A percentile compares a stretch with the other conserved stretches of the same genome.
Evolutionary conservation across 208 protist genomes (phyloP).

Genomic region (Leishmania aethiopica): DNA sequence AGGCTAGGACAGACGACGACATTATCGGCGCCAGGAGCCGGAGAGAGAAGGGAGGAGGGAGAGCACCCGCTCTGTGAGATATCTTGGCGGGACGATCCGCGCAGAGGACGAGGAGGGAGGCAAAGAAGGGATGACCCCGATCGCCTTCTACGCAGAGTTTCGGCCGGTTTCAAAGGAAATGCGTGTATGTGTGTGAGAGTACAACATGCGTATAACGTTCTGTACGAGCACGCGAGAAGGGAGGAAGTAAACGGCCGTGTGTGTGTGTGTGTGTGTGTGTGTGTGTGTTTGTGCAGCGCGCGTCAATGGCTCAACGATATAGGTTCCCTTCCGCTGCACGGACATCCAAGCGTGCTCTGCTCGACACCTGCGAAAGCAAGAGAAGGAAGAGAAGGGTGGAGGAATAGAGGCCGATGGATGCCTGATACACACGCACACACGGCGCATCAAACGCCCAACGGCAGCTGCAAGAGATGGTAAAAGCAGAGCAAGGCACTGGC

Average conservation of each 20-base stretch:
- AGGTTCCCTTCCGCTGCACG: neutral
- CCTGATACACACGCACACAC: neutral
- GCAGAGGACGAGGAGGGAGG: neutral
- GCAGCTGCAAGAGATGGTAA: neutral
- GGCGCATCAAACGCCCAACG: neutral
- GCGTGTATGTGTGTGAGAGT: neutral
- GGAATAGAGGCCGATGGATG: neutral
- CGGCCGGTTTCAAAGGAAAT: neutral
- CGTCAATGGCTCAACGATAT: neutral
- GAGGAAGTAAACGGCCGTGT: neutral
- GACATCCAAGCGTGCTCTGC: neutral
- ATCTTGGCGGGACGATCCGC: neutral
- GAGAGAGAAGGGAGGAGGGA: neutral
- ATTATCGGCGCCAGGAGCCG: neutral
- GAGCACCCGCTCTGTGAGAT: neutral
- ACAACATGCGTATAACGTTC: neutral
- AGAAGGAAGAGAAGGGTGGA: neutral
- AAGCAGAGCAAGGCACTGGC: neutral
- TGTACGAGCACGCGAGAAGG: neutral
- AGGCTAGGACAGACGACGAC: slow-evolving; percentile 1
- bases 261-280: neutral
- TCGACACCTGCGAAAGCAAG: neutral
- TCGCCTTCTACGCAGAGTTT: neutral
- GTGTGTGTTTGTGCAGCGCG: neutral
- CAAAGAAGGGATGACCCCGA: neutral